Evolutionary conservation across 108 stramenopile genomes (phyloP).

Genomic region (Cyclotella atomus): DNA sequence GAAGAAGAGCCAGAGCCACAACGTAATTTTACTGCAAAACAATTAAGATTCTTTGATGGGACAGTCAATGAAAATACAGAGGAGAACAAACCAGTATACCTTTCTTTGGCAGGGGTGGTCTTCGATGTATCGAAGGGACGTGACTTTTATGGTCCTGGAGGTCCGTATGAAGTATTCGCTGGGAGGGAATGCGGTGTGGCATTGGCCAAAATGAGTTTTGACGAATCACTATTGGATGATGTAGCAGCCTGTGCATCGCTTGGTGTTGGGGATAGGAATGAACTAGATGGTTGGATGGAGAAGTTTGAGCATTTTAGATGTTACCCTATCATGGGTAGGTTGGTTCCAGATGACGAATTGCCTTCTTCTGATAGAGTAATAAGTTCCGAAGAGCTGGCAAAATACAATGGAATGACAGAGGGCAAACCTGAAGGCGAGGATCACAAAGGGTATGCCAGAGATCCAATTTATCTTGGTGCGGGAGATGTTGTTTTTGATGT

Average conservation of each 20-base stretch:
- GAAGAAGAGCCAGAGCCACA: slow-evolving; percentile 72
- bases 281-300: slow-evolving; percentile 90
- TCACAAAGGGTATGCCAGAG: slow-evolving; percentile 67
- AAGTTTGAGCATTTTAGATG: slow-evolving; percentile 91
- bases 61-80: slow-evolving; percentile 62
- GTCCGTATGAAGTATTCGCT: slow-evolving; percentile 92
- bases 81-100: slow-evolving; percentile 89
- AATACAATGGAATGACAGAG: slow-evolving; percentile 58
- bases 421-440: slow-evolving; percentile 56
- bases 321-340: slow-evolving; percentile 90
- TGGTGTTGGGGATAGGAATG: slow-evolving; percentile 77
- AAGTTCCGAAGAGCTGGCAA: slow-evolving; percentile 66
- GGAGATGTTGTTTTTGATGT: slow-evolving; percentile 91
- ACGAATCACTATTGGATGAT: slow-evolving; percentile 82
- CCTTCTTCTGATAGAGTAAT: slow-evolving; percentile 67
- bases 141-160: slow-evolving; percentile 93
- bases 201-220: slow-evolving; percentile 94
- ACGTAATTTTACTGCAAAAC: slow-evolving; percentile 85
- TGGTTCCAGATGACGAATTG: slow-evolving; percentile 71
- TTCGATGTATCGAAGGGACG: slow-evolving; percentile 93
- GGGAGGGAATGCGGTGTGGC: slow-evolving; percentile 95
- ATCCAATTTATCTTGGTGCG: slow-evolving; percentile 87
- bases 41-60: slow-evolving; percentile 82
- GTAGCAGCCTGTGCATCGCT: slow-evolving; percentile 72
- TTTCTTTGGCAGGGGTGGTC: slow-evolving; percentile 89